Conservation (phyloP, 768 basidiomycete genomes). For the Naematelia aurantialba region DNA sequence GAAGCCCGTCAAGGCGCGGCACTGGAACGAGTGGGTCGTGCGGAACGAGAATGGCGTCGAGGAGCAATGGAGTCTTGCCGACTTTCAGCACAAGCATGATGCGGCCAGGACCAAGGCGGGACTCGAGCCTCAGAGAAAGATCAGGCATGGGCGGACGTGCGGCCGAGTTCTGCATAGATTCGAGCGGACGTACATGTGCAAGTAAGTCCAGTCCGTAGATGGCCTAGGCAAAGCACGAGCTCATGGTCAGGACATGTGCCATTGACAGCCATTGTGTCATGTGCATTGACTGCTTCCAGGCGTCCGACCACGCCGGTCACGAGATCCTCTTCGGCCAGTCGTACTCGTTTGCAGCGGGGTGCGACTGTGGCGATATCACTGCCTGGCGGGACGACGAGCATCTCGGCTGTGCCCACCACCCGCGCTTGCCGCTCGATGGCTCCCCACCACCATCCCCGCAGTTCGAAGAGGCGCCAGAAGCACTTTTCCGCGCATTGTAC, state of each 20-base stretch:
- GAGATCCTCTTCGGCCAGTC: slow-evolving; percentile 93
- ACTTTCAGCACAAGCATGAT: not conserved
- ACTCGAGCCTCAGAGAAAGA: slow-evolving; percentile 7
- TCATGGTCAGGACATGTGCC: slow-evolving; percentile 70
- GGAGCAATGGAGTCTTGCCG: not conserved
- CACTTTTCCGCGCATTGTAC: slow-evolving; percentile 61
- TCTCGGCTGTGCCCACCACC: slow-evolving; percentile 71
- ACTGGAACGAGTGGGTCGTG: slow-evolving; percentile 8
- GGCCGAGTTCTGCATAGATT: slow-evolving; percentile 36
- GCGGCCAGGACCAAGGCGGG: slow-evolving; percentile 5
- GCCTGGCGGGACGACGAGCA: slow-evolving; percentile 62
- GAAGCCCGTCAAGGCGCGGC: not conserved
- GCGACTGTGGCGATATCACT: slow-evolving; percentile 89
- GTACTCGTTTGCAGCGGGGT: slow-evolving; percentile 71
- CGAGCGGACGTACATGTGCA: slow-evolving; percentile 45
- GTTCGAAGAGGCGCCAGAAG: slow-evolving; percentile 50
- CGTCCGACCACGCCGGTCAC: slow-evolving; percentile 79
- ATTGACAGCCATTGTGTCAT: slow-evolving; percentile 85
- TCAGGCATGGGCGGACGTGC: slow-evolving; percentile 31
- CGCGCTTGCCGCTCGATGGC: slow-evolving; percentile 52
- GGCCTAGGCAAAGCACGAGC: not conserved
- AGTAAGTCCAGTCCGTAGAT: slow-evolving; percentile 30
- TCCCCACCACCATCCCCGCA: slow-evolving; percentile 53
- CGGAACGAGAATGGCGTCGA: slow-evolving; percentile 10
- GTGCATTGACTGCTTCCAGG: slow-evolving; percentile 83